Base-by-base conservation (phyloP, 2,329 filamentous ascomycete species). In the Alternaria rosae region DNA sequence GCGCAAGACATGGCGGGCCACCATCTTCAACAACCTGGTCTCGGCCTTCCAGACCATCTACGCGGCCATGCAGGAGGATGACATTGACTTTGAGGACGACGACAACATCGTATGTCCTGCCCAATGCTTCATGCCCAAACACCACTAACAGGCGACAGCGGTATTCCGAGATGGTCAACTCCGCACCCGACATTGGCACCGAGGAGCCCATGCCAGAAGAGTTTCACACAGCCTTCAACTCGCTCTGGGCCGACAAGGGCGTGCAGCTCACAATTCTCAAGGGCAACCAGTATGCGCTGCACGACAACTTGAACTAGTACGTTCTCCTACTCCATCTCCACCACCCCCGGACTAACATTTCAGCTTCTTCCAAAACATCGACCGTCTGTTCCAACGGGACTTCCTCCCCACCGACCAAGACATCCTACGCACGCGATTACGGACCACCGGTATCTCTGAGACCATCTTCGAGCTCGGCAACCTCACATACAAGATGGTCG, bases 401-500 rank as follows among this genome's bases (percentile, higher is more conserved):
- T 98, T 95, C 82, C 84, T 97, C 20, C 95, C 95, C 15, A 92
- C 91, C 76, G 93, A 98, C 78, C 94, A 98, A 81, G 94, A 98
- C 82, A 91, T 98, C 71, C 86, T 98, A 54, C 92, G 94, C 70
- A 95, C 94, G 54, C 88, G 94, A 78, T 82, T 98, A 79, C 88
- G 93, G 73, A 98, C 94, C 17, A 98, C 95, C 3, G 94, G 94
- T 71, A 98, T 98, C 72, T 97, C 92, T 53, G 94, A 98, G 80
- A 97, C 94, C 3, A 87, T 94, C 65, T 98, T 98, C 79, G 93
- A 97, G 78, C 86, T 97, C 13, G 93, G 93, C 64, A 91, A 94
- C 75, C 87, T 97, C 72, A 97, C 93, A 67, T 97, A 97, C 82
- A 91, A 93, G 73, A 97, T 98, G 93, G 97, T 97, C 80, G 93